phyloP scores from a whole-genome alignment of 805 yeast species.

The Candida fluviatilis region DNA sequence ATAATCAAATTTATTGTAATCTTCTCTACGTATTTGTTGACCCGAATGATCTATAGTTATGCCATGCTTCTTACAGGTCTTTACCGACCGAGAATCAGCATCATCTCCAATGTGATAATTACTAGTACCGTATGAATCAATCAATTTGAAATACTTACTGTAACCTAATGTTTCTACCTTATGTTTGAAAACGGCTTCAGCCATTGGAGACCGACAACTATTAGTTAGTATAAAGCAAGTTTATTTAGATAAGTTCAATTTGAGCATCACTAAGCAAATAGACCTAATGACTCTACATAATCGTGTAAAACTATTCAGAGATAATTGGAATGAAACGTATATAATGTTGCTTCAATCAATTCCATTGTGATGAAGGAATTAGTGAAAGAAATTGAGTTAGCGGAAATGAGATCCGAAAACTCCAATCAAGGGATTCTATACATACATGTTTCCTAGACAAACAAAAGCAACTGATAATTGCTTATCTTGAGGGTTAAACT shows the following conservation, averaged over 20 bases:
- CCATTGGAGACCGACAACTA: constrained; percentile 96
- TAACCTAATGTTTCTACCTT: constrained; percentile 51
- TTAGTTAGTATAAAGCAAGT: constrained; percentile 22
- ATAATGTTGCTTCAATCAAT: no score
- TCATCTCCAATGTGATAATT: constrained; percentile 78
- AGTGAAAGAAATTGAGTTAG: no score
- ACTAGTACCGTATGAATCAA: constrained; percentile 89
- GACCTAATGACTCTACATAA: no score
- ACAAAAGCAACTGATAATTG: constrained; percentile 75
- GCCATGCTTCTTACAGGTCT: constrained; percentile 64
- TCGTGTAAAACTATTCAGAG: no score
- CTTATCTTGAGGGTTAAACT: constrained; percentile 16
- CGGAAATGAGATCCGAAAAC: no score
- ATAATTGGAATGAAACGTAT: no score
- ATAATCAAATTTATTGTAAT: constrained; percentile 60
- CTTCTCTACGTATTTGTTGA: constrained; percentile 54
- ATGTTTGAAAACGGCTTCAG: constrained; percentile 83
- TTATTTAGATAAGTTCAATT: no score
- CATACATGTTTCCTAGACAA: constrained; percentile 84
- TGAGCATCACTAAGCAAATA: no score
- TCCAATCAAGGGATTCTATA: no score
- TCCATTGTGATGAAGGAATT: no score
- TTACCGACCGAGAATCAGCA: constrained; percentile 73
- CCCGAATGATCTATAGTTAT: constrained; percentile 75
- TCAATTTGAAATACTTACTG: constrained; percentile 40